phyloP scores from a whole-genome alignment of 179 eudicot genomes.

The Beta corolliflora region DNA sequence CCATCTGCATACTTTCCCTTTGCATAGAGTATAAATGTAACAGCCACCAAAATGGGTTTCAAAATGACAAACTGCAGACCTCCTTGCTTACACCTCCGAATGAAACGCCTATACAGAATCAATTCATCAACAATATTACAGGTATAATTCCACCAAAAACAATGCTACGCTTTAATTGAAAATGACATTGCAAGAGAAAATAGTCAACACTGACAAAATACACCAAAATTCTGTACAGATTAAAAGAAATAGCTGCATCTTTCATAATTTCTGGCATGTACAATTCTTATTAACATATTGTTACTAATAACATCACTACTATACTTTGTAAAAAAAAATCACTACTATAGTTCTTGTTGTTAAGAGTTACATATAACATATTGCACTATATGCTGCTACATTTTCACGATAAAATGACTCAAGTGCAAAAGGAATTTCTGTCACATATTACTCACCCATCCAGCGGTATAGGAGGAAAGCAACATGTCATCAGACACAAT shows the following conservation, averaged over 20 bases:
- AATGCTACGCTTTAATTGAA: background rate
- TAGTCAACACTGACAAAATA: background rate
- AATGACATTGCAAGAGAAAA: background rate
- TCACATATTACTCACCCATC: conserved; percentile 72
- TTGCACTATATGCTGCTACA: background rate
- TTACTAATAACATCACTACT: background rate
- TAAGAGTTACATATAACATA: too few relatives aligned
- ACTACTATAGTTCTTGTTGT: too few relatives aligned
- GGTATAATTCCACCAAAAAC: conserved; percentile 3
- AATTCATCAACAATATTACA: conserved; percentile 19
- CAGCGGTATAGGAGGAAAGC: conserved; percentile 84
- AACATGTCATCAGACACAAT: conserved; percentile 88
- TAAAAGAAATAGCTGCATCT: background rate
- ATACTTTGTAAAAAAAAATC: too few relatives aligned
- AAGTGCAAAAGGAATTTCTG: background rate
- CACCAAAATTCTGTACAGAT: background rate
- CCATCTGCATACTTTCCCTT: conserved; percentile 95
- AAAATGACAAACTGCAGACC: conserved; percentile 96
- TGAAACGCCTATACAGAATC: conserved; percentile 72
- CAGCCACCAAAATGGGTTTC: conserved; percentile 82
- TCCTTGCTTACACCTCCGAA: conserved; percentile 97
- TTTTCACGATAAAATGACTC: background rate
- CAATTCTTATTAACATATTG: background rate
- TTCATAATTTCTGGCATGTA: background rate
- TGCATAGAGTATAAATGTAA: conserved; percentile 78